phyloP scores from a whole-genome alignment of 2,329 filamentous ascomycete genomes.

The Calonectria montana region DNA sequence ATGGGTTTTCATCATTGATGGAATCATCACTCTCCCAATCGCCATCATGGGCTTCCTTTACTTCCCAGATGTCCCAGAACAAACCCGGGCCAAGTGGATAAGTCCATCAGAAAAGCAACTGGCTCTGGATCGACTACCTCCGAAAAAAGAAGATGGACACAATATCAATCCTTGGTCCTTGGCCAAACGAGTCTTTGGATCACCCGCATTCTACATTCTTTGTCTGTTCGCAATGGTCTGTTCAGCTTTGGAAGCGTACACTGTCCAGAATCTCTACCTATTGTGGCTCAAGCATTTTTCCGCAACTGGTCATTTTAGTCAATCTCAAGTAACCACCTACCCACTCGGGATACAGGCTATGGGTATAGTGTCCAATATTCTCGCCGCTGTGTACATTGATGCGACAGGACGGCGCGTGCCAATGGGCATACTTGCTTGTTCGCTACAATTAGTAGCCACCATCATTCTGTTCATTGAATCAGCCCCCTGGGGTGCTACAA shows the following conservation, averaged over 20 bases:
- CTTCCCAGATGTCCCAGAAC: slow-evolving; percentile 46
- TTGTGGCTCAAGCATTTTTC: slow-evolving; percentile 40
- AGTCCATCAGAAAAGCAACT: slow-evolving; percentile 47
- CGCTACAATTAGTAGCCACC: slow-evolving; percentile 32
- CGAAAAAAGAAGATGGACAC: slow-evolving; percentile 47
- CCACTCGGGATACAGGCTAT: slow-evolving; percentile 40
- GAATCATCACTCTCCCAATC: slow-evolving; percentile 32
- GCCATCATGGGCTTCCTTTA: slow-evolving; percentile 36
- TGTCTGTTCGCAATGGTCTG: slow-evolving; percentile 49
- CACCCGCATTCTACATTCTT: slow-evolving; percentile 50
- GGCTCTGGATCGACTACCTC: slow-evolving; percentile 44
- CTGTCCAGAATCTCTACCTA: slow-evolving; percentile 38
- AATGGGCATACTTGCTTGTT: slow-evolving; percentile 25
- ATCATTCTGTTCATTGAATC: slow-evolving; percentile 35
- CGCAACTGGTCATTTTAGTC: slow-evolving; percentile 24
- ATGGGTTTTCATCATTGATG: slow-evolving; percentile 49
- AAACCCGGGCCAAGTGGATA: slow-evolving; percentile 48
- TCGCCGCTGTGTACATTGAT: slow-evolving; percentile 38
- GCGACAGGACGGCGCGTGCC: slow-evolving; percentile 26
- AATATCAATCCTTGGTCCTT: slow-evolving; percentile 46
- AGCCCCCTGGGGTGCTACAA: slow-evolving; percentile 30
- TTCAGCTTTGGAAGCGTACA: slow-evolving; percentile 34
- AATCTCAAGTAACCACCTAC: slow-evolving; percentile 42
- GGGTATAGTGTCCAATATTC: slow-evolving; percentile 39
- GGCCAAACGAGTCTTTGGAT: slow-evolving; percentile 41